Percentiles rank a stretch among this genome's conserved stretches.
These are phyloP conservation scores for Bryum argenteum DNA, from an alignment of 225 moss, liverwort and hornwort genomes.

Conservation along the genomic window DNA sequence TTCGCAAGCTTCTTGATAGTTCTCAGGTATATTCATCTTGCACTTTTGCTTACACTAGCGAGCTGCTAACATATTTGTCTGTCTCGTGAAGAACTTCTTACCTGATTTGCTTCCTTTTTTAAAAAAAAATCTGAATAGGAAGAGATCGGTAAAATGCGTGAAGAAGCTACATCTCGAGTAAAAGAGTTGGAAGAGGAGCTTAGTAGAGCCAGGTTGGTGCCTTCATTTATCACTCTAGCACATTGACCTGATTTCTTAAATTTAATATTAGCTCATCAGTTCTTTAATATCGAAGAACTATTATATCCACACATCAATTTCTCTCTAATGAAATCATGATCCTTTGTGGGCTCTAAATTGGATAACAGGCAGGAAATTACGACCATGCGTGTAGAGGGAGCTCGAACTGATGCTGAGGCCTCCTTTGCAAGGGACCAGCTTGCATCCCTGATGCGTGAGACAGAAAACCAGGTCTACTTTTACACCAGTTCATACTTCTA, in stretches of 20 bases:
- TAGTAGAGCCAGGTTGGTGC: slow-evolving; percentile 60
- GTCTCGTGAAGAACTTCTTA: slow-evolving; percentile 5
- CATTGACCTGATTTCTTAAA: background rate
- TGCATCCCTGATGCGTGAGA: slow-evolving; percentile 65
- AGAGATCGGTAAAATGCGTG: slow-evolving; percentile 73
- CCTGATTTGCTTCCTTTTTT: background rate
- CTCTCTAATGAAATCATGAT: background rate
- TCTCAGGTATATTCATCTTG: slow-evolving; percentile 58
- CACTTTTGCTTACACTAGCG: background rate
- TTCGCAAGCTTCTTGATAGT: slow-evolving; percentile 66
- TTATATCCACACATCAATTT: background rate
- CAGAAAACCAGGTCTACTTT: slow-evolving; percentile 72
- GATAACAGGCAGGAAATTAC: slow-evolving; percentile 66
- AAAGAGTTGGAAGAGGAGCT: slow-evolving; percentile 79
- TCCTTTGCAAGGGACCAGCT: slow-evolving; percentile 81
- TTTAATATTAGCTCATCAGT: background rate
- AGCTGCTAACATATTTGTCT: background rate
- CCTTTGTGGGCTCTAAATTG: slow-evolving; percentile 5
- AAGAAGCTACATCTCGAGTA: slow-evolving; percentile 65
- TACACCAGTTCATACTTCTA: background rate
- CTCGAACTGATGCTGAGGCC: slow-evolving; percentile 81
- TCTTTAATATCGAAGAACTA: background rate
- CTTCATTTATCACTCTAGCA: background rate
- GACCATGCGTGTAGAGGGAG: slow-evolving; percentile 79
- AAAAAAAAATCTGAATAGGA: slow-evolving; percentile 58